A percentile compares a stretch with the other conserved stretches of the same genome.
phyloP scores from a whole-genome alignment of 192 early-diverging fungal genomes.

The Geranomyces variabilis region DNA sequence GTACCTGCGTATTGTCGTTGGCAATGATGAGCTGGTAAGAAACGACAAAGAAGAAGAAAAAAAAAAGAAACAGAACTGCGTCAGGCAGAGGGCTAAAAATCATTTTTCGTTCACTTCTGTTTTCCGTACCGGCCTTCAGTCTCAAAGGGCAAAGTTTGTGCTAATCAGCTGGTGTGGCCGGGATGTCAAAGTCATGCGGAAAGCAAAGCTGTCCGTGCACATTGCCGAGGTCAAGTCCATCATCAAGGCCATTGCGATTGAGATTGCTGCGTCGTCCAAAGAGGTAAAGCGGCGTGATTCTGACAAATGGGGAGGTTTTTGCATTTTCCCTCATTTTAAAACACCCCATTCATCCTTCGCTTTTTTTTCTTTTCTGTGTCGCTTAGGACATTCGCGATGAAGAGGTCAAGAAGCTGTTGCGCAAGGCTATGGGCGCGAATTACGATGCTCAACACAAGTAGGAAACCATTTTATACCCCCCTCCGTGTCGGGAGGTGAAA shows the following conservation, averaged over 20 bases:
- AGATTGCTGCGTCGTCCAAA: conserved; percentile 62
- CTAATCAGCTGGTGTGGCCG: conserved; percentile 65
- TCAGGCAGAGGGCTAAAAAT: too few relatives aligned
- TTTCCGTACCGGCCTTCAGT: conserved; percentile 4
- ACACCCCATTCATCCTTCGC: not conserved
- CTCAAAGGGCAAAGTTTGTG: conserved; percentile 49
- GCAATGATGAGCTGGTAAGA: conserved; percentile 58
- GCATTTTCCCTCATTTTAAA: not conserved
- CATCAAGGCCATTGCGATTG: conserved; percentile 69
- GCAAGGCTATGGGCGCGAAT: conserved; percentile 63
- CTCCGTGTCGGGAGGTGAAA: too few relatives aligned
- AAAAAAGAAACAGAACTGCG: too few relatives aligned
- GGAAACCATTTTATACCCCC: not conserved
- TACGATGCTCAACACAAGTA: conserved; percentile 39
- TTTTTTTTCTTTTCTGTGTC: not conserved
- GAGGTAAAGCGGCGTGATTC: conserved; percentile 35
- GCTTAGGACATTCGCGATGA: conserved; percentile 65
- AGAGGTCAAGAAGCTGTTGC: conserved; percentile 62
- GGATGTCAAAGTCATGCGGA: conserved; percentile 73
- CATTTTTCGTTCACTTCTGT: too few relatives aligned
- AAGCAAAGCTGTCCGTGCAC: conserved; percentile 78
- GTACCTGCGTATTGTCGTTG: conserved; percentile 68
- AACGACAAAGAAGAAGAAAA: too few relatives aligned
- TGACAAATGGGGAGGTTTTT: not conserved
- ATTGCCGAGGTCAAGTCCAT: conserved; percentile 78